Conservation (phyloP, 2,329 filamentous ascomycete species). For the Neoarthrinium moseri region DNA sequence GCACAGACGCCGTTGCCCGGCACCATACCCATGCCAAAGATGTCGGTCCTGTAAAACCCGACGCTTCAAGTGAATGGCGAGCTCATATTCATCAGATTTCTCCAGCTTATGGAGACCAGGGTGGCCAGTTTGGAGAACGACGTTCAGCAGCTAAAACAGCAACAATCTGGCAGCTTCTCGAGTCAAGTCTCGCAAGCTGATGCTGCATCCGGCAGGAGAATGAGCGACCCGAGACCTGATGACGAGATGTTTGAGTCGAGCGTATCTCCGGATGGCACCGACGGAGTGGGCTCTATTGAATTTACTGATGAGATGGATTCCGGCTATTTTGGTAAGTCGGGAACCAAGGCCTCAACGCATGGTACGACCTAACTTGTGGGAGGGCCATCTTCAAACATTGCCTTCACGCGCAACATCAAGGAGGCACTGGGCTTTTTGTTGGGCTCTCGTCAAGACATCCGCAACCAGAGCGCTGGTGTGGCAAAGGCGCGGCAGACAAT, state of each 20-base stretch:
- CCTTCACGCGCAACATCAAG: constrained; percentile 1
- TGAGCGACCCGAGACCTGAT: not conserved
- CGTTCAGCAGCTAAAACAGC: not conserved
- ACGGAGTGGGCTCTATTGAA: constrained; percentile 7
- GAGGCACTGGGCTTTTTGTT: not conserved
- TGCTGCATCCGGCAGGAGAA: not conserved
- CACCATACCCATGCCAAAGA: constrained; percentile 4
- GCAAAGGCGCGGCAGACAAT: not conserved
- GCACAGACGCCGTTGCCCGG: constrained; percentile 1
- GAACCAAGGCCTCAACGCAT: no score
- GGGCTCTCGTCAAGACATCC: not conserved
- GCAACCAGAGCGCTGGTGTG: no score
- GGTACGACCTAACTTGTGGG: no score
- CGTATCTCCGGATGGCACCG: constrained; percentile 5
- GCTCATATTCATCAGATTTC: constrained; percentile 3
- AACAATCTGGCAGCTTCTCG: not conserved
- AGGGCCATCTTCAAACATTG: constrained; percentile 7
- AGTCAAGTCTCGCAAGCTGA: not conserved
- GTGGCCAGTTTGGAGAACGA: constrained; percentile 7
- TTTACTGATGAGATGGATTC: constrained; percentile 6
- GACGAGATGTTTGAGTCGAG: not conserved
- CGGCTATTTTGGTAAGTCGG: constrained; percentile 6
- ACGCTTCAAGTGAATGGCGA: not conserved
- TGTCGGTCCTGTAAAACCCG: not conserved
- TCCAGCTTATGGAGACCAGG: constrained; percentile 4